Percentiles rank a stretch among this genome's conserved stretches.
These are phyloP conservation scores for Phoma sp. DNA, from an alignment of 2,329 filamentous ascomycete species.

Conservation along the genomic window DNA sequence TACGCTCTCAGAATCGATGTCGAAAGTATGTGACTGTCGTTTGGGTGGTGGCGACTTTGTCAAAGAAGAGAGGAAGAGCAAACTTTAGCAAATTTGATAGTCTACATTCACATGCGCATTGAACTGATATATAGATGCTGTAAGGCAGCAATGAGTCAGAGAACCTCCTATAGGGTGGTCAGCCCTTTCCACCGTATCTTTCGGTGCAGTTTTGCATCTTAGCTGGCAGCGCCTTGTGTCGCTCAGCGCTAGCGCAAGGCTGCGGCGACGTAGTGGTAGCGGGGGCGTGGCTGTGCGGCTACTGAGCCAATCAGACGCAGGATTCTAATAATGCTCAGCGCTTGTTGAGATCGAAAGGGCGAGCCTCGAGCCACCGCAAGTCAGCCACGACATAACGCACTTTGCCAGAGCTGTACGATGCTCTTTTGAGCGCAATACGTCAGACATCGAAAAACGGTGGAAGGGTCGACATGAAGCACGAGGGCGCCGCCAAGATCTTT, in stretches of 20 bases:
- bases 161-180: too few relatives aligned
- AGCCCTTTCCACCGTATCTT: constrained; percentile 4
- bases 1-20: neutral
- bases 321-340: neutral
- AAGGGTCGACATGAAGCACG: neutral
- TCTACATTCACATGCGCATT: neutral
- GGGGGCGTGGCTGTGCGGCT: constrained; percentile 1
- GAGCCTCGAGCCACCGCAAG: neutral
- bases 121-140: neutral
- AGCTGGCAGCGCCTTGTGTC: neutral
- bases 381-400: neutral
- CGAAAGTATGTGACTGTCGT: neutral
- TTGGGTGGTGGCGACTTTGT: neutral
- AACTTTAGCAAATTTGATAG: too few relatives aligned
- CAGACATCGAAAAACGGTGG: neutral
- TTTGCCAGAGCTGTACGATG: neutral
- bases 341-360: constrained; percentile 1
- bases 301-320: neutral
- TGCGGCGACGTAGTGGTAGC: neutral
- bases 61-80: too few relatives aligned
- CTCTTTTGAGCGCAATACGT: neutral
- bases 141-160: constrained; percentile 1
- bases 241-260: constrained; percentile 9
- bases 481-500: neutral
- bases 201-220: neutral